These are phyloP conservation scores for Salix udensis DNA, from an alignment of 345 rosid genomes.

Conservation along the genomic window DNA sequence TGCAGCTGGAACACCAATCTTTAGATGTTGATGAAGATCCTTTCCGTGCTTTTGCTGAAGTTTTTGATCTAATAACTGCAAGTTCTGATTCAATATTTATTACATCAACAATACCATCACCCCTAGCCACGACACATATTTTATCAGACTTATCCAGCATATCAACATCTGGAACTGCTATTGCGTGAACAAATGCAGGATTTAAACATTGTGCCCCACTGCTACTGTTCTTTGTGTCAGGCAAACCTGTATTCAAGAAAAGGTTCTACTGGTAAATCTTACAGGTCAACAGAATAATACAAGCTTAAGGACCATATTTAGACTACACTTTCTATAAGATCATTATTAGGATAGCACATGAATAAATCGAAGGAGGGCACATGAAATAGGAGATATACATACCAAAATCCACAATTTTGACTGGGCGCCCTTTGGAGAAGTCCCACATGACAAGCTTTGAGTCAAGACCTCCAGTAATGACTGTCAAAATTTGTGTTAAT, in stretches of 20 bases:
- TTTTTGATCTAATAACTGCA: constrained; percentile 35
- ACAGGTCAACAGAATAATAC: too few species aligned
- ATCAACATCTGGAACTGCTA: constrained; percentile 73
- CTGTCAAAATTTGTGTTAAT: constrained; percentile 30
- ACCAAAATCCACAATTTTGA: constrained; percentile 74
- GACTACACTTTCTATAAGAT: too few species aligned
- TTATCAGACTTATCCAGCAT: constrained; percentile 60
- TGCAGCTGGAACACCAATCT: constrained; percentile 13
- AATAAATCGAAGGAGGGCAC: too few species aligned
- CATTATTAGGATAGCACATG: too few species aligned
- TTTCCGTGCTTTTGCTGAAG: constrained; percentile 38
- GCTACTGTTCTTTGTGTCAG: constrained; percentile 30
- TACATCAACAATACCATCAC: constrained; percentile 72
- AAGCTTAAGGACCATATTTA: too few species aligned
- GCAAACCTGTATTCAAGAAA: constrained; percentile 39
- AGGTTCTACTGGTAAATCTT: too few species aligned
- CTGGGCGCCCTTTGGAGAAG: constrained; percentile 76
- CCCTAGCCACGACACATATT: constrained; percentile 73
- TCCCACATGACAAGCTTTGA: constrained; percentile 89
- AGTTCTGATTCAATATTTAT: constrained; percentile 68
- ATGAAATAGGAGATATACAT: constrained; percentile 10
- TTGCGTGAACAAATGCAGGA: constrained; percentile 86
- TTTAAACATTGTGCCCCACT: constrained; percentile 62
- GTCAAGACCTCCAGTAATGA: constrained; percentile 86
- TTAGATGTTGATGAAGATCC: constrained; percentile 53